A percentile compares a stretch with the other conserved stretches of the same genome.
Evolutionary conservation across 306 rosid genomes (phyloP).

Genomic region (Quercus bicolor): DNA sequence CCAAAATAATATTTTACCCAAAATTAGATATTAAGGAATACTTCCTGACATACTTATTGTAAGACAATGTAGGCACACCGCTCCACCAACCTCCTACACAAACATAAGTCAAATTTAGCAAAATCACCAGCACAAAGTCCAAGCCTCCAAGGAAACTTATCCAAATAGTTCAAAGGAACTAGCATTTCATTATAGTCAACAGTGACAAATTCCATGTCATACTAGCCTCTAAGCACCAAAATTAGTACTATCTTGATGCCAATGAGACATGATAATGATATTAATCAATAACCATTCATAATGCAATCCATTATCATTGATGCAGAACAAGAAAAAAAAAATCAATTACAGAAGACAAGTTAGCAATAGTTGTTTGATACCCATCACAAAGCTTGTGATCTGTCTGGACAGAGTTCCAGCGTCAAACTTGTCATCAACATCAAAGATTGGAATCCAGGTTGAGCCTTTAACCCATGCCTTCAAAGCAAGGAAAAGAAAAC

Average conservation of each 20-base stretch:
- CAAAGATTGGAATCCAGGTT: slow-evolving; percentile 86
- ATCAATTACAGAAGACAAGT: slow-evolving; percentile 9
- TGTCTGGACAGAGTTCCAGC: slow-evolving; percentile 64
- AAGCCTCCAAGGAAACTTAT: neutral
- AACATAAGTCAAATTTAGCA: slow-evolving; percentile 23
- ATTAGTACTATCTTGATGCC: neutral
- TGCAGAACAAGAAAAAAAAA: neutral
- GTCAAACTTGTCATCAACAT: slow-evolving; percentile 54
- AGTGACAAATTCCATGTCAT: neutral
- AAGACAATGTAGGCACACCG: slow-evolving; percentile 76
- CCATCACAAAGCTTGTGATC: slow-evolving; percentile 72
- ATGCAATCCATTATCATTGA: neutral
- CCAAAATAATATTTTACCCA: too few species aligned
- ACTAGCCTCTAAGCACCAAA: neutral
- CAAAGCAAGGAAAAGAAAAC: slow-evolving; percentile 23
- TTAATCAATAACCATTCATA: neutral
- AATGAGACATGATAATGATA: neutral
- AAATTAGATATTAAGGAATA: neutral
- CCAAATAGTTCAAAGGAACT: neutral
- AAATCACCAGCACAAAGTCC: slow-evolving; percentile 6
- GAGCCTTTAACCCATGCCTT: slow-evolving; percentile 96
- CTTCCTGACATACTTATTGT: slow-evolving; percentile 45
- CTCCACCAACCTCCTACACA: slow-evolving; percentile 97
- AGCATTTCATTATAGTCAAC: neutral
- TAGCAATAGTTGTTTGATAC: slow-evolving; percentile 34